Conservation (phyloP, 2,329 filamentous ascomycete genomes). For the Bipolaris oryzae region DNA sequence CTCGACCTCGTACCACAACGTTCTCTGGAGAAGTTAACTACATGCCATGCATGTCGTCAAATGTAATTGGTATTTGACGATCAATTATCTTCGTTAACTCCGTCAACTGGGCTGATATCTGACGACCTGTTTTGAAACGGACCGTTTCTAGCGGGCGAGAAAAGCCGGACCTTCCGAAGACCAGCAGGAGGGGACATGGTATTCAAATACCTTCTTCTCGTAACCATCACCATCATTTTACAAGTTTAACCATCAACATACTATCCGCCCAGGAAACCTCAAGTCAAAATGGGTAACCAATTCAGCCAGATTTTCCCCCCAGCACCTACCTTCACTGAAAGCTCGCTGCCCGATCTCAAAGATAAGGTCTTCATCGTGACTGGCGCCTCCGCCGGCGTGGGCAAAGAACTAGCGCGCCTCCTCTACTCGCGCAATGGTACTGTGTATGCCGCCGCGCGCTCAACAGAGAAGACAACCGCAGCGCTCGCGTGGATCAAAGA, state of each 20-base stretch:
- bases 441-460: constrained; percentile 63
- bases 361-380: constrained; percentile 61
- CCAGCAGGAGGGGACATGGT: background rate
- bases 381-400: constrained; percentile 57
- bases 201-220: background rate
- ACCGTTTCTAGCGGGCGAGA: too few species aligned
- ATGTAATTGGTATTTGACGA: too few species aligned
- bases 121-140: too few species aligned
- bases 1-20: too few species aligned
- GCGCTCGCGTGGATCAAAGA: constrained; percentile 53
- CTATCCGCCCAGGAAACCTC: background rate
- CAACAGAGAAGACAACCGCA: constrained; percentile 46
- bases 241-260: background rate
- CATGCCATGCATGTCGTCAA: too few species aligned
- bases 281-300: constrained; percentile 23
- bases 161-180: too few species aligned
- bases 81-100: too few species aligned
- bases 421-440: constrained; percentile 61
- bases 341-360: constrained; percentile 47
- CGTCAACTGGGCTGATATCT: too few species aligned
- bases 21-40: too few species aligned
- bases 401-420: constrained; percentile 59
- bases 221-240: background rate
- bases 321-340: constrained; percentile 23
- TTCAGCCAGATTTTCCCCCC: constrained; percentile 27